phyloP scores from a whole-genome alignment of 2,329 filamentous ascomycete genomes.

The Sporothrix schenckii region DNA sequence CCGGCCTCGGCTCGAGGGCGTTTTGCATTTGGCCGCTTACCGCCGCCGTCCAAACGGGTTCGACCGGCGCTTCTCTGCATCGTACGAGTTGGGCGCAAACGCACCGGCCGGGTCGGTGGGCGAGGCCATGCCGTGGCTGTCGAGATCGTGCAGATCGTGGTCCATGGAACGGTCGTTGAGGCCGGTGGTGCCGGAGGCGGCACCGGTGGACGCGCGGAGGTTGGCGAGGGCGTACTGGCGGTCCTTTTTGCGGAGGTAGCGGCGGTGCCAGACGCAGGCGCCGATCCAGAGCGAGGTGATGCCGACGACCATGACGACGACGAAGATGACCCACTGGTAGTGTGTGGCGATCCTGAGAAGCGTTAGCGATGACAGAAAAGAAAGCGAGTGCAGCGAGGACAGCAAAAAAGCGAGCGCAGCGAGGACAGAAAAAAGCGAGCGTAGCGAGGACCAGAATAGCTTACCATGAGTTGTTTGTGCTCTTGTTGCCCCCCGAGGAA shows the following conservation, averaged over 20 bases:
- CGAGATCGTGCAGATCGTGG: slow-evolving; percentile 22
- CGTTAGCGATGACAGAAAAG: not conserved
- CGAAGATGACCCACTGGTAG: slow-evolving; percentile 80
- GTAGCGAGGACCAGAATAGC: not conserved
- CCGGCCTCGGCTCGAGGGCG: not conserved
- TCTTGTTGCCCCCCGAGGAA: slow-evolving; percentile 18
- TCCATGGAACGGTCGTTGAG: slow-evolving; percentile 15
- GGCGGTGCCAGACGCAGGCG: slow-evolving; percentile 71
- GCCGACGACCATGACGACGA: slow-evolving; percentile 71
- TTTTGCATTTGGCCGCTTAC: not conserved
- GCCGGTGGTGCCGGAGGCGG: slow-evolving; percentile 43
- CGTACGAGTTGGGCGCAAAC: slow-evolving; percentile 47
- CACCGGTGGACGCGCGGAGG: slow-evolving; percentile 37
- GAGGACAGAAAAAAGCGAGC: not conserved
- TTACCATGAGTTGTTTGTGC: slow-evolving; percentile 29
- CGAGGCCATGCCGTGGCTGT: slow-evolving; percentile 32
- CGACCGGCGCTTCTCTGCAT: slow-evolving; percentile 40
- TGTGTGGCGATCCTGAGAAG: slow-evolving; percentile 66
- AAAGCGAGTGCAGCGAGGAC: not conserved
- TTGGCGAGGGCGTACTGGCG: slow-evolving; percentile 56
- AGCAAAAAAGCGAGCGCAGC: not conserved
- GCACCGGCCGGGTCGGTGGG: slow-evolving; percentile 41
- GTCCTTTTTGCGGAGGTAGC: slow-evolving; percentile 72
- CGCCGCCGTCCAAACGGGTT: slow-evolving; percentile 24
- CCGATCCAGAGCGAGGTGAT: slow-evolving; percentile 68